Conservation (phyloP, 768 basidiomycete genomes). For the Mycena sanguinolenta region DNA sequence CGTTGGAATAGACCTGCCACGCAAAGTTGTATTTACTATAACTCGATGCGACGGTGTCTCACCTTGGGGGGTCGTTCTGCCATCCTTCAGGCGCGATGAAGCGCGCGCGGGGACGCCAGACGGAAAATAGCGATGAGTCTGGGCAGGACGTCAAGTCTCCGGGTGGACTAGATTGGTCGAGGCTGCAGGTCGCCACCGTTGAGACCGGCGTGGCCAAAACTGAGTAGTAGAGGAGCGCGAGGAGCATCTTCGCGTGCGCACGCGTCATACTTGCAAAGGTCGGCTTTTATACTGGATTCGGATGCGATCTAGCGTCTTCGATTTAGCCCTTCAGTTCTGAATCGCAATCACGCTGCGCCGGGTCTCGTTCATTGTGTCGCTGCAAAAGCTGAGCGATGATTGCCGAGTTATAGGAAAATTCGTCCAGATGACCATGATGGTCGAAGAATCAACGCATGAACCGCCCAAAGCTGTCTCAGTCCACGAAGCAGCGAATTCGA, state of each 20-base stretch:
- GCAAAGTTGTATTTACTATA: not conserved
- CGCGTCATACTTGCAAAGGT: no score
- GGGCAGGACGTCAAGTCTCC: constrained; percentile 27
- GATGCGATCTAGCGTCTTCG: no score
- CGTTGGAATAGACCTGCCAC: constrained; percentile 28
- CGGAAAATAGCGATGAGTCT: constrained; percentile 28
- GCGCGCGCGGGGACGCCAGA: constrained; percentile 30
- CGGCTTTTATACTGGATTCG: no score
- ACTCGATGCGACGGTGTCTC: not conserved
- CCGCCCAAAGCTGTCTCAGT: no score
- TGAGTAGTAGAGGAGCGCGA: constrained; percentile 12
- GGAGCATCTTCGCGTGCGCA: constrained; percentile 7
- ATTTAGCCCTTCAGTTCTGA: no score
- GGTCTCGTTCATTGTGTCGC: no score
- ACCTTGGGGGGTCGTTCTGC: constrained; percentile 33
- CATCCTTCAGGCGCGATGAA: constrained; percentile 32
- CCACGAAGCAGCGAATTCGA: no score
- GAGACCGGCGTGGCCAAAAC: constrained; percentile 4
- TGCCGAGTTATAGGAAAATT: no score
- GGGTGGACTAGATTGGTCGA: constrained; percentile 23
- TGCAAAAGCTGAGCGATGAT: no score
- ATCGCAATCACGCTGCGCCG: no score
- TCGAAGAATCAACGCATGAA: no score
- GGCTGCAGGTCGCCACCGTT: constrained; percentile 15
- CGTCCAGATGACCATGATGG: no score